Base-by-base conservation (phyloP, 257 asterid genomes). In the Salvia splendens region DNA sequence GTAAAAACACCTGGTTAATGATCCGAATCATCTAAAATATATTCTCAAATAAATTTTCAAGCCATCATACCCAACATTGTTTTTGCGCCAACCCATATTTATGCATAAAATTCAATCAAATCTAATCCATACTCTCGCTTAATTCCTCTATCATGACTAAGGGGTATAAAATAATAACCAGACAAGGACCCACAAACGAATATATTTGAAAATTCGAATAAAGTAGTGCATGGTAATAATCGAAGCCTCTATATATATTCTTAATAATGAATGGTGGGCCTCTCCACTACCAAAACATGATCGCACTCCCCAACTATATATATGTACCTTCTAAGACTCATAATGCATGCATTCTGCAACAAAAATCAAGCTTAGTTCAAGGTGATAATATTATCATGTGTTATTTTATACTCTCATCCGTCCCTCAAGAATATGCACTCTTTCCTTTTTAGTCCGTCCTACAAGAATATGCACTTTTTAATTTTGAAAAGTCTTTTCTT, bases 281-380 rank as follows among this genome's bases (percentile, higher is more conserved):
- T 58, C 67, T 70, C 78, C 76, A 73, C 69, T 70, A 73, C 69
- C 57, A 79, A 42, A 41, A 33, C 61, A 68, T 72, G 61, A 72
- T 52, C 67, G 36, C 62, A 73, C 38, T 60, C 67, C 71, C 49
- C 36, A 65, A 12, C 17, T 78, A 82, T 82, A 82, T 70, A 76
- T 76, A 79, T 47, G 28, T 62, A 15, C 30, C 63, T 59, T 42
- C 50, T 14, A 51, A 50, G 14, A n/a, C 57, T 64, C 12, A 67
- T 76, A 69, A 64, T 62, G 65, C 75, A 64, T 62, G 65, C 75
- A 73, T 64, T 61, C 59, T 56, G 68, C 78, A 75, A 46, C 72
- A 53, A 10, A 53, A 1, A 24, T 53, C 59, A 4, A 73, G 51
- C 49, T 60, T 68, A 56, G 30, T 43, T 72, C 30, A 64, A 77